These are phyloP conservation scores for Malassezia cuniculi DNA, from an alignment of 1,284 basidiomycete species.

Conservation along the genomic window DNA sequence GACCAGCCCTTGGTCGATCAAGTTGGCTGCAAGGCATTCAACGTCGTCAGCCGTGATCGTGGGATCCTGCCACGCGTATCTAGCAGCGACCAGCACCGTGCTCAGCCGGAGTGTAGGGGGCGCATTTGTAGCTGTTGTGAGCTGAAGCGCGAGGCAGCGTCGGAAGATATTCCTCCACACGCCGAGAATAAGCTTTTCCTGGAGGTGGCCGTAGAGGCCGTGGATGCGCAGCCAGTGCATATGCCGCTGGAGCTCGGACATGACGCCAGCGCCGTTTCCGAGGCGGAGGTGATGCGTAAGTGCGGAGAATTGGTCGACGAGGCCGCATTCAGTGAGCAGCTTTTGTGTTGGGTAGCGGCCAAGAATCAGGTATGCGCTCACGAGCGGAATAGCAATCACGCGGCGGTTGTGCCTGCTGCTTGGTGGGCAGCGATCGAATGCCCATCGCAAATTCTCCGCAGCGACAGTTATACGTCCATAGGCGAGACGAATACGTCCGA, in stretches of 20 bases:
- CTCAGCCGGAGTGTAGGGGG: constrained; percentile 42
- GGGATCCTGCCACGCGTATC: constrained; percentile 38
- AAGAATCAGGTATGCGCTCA: constrained; percentile 45
- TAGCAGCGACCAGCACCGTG: constrained; percentile 33
- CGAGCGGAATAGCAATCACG: constrained; percentile 45
- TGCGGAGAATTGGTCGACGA: constrained; percentile 24
- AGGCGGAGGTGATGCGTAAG: constrained; percentile 26
- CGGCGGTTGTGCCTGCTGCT: constrained; percentile 33
- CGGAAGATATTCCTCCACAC: constrained; percentile 47
- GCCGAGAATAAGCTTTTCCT: constrained; percentile 46
- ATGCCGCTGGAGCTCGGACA: constrained; percentile 34
- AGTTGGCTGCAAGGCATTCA: constrained; percentile 44
- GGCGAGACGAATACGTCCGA: constrained; percentile 46
- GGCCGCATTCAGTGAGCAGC: constrained; percentile 35
- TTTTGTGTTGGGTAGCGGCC: constrained; percentile 41
- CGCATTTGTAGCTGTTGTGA: constrained; percentile 17
- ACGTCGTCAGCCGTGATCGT: constrained; percentile 44
- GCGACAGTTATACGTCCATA: constrained; percentile 46
- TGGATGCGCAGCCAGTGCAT: constrained; percentile 40
- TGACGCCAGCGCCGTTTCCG: constrained; percentile 36
- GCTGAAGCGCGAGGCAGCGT: constrained; percentile 12
- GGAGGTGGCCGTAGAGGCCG: constrained; percentile 45
- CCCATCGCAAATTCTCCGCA: constrained; percentile 42
- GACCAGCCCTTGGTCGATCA: constrained; percentile 47
- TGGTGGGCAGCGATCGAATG: constrained; percentile 42